Conservation (phyloP, 83 land plant genomes). For the Picea abies region DNA sequence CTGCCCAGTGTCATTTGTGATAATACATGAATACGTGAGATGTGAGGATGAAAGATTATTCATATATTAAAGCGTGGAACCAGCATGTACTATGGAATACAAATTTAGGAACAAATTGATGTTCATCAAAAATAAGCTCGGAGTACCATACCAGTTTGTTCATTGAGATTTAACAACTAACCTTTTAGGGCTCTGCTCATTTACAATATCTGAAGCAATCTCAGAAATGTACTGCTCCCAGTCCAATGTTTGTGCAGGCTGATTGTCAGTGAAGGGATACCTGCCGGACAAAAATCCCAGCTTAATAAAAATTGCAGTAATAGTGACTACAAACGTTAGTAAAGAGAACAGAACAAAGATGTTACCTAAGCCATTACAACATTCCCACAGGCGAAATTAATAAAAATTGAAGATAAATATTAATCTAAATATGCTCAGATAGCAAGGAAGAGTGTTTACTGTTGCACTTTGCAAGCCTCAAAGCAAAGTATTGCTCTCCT, state of each 20-base stretch:
- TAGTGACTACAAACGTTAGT: not conserved
- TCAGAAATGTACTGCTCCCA: conserved; percentile 97
- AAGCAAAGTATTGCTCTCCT: conserved; percentile 88
- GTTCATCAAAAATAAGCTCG: too few species aligned
- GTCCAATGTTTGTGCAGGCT: conserved; percentile 82
- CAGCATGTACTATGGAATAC: not conserved
- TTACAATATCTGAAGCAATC: conserved; percentile 89
- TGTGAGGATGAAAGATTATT: not conserved
- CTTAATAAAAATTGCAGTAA: not conserved
- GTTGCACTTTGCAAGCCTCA: conserved; percentile 97
- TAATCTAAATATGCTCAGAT: not conserved
- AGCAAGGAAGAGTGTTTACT: conserved; percentile 42
- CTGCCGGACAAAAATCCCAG: conserved; percentile 28
- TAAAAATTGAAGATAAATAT: not conserved
- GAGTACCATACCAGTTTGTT: not conserved
- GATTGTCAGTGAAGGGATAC: conserved; percentile 86
- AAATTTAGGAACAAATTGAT: not conserved
- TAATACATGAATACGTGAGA: not conserved
- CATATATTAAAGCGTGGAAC: not conserved
- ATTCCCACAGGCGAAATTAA: too few species aligned
- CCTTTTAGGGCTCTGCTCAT: conserved; percentile 99
- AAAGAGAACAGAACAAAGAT: not conserved
- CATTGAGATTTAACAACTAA: conserved; percentile 17
- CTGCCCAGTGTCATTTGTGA: not conserved
- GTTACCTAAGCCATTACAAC: not conserved